Evolutionary conservation across 371 early-diverging fungal genomes (phyloP).

Genomic region (Rhizopus stolonifer): DNA sequence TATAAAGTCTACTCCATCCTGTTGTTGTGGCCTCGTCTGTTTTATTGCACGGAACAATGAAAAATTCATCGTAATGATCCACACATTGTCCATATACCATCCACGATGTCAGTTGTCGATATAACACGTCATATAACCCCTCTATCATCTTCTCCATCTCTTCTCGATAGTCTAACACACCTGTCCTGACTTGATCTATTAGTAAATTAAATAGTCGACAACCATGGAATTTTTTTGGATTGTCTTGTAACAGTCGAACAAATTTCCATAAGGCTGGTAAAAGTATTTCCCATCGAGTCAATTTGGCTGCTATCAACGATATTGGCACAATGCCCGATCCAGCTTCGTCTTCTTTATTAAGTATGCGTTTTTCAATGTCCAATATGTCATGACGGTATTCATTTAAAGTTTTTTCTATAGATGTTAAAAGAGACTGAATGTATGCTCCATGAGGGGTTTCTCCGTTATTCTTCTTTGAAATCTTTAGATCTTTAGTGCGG

Average conservation of each 20-base stretch:
- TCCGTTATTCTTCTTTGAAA: conserved; percentile 6
- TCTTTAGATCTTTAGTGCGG: conserved; percentile 15
- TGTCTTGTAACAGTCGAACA: conserved; percentile 22
- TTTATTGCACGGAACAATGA: conserved; percentile 39
- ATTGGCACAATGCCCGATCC: conserved; percentile 49
- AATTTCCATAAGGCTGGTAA: conserved; percentile 46
- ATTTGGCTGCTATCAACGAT: conserved; percentile 37
- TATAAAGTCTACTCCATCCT: conserved; percentile 57
- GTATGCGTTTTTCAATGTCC: conserved; percentile 53
- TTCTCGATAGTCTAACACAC: conserved; percentile 51
- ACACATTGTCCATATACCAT: conserved; percentile 68
- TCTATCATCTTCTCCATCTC: conserved; percentile 55
- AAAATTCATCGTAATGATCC: conserved; percentile 70
- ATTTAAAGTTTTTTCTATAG: conserved; percentile 49
- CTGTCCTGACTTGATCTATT: conserved; percentile 56
- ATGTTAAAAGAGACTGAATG: conserved; percentile 52
- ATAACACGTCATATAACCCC: conserved; percentile 61
- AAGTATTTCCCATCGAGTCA: conserved; percentile 44
- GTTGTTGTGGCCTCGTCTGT: conserved; percentile 7
- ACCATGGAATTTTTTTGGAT: conserved; percentile 47
- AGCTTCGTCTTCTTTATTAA: conserved; percentile 48
- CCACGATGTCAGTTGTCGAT: conserved; percentile 71
- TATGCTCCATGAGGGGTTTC: conserved; percentile 39
- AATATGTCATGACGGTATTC: conserved; percentile 58
- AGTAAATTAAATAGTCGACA: conserved; percentile 58